Evolutionary conservation across 768 basidiomycete species (phyloP).

Genomic region (Coprinopsis strossmayeri): DNA sequence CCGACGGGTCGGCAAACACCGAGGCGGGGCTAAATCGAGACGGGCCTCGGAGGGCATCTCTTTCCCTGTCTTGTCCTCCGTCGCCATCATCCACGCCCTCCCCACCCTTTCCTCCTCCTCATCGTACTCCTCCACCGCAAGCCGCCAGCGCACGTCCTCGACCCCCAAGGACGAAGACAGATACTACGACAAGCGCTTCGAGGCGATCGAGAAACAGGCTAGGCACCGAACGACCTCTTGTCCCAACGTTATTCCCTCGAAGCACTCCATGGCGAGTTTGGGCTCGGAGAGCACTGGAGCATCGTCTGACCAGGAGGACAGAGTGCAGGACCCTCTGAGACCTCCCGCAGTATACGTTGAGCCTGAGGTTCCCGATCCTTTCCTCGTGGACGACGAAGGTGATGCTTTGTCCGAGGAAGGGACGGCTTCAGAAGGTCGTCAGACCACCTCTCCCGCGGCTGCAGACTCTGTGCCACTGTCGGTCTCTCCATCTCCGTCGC

Average conservation of each 20-base stretch:
- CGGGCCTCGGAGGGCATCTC: background rate
- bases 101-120: background rate
- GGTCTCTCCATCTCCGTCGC: slow-evolving; percentile 20
- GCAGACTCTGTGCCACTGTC: slow-evolving; percentile 39
- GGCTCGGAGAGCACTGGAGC: background rate
- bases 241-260: background rate
- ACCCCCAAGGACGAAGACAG: background rate
- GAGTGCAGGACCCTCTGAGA: background rate
- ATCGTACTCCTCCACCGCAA: background rate
- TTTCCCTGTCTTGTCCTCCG: background rate
- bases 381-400: slow-evolving; percentile 53
- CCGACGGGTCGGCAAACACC: background rate
- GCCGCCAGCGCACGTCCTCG: slow-evolving; percentile 1
- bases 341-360: slow-evolving; percentile 26
- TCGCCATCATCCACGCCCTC: background rate
- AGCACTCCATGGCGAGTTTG: background rate
- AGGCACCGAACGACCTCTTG: slow-evolving; percentile 1
- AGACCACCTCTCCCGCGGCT: slow-evolving; percentile 23
- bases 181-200: slow-evolving; percentile 1
- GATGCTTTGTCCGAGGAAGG: slow-evolving; percentile 33
- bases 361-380: slow-evolving; percentile 52
- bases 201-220: background rate
- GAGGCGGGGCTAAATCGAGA: slow-evolving; percentile 1
- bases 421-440: slow-evolving; percentile 24
- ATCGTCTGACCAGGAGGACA: background rate